These are phyloP conservation scores for Nothomitra cinnamomea DNA, from an alignment of 2,329 filamentous ascomycete species.

Conservation along the genomic window DNA sequence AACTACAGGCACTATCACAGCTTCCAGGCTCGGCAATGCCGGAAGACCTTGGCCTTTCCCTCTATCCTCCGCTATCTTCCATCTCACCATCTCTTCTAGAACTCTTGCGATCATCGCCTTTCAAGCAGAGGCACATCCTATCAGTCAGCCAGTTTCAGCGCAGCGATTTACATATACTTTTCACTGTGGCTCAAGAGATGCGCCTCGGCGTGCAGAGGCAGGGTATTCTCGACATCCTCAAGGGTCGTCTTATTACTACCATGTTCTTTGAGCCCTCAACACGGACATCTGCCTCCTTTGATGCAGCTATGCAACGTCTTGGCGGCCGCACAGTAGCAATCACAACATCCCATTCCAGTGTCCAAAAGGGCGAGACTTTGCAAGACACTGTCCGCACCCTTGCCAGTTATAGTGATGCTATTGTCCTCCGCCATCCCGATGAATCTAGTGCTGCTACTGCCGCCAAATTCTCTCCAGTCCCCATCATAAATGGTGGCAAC, in stretches of 20 bases:
- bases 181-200: conserved; percentile 97
- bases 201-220: conserved; percentile 83
- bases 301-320: conserved; percentile 95
- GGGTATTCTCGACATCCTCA: conserved; percentile 73
- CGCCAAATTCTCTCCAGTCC: conserved; percentile 73
- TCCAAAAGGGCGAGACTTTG: conserved; percentile 84
- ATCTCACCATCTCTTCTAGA: conserved; percentile 44
- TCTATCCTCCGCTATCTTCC: conserved; percentile 35
- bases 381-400: conserved; percentile 89
- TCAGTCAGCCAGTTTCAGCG: conserved; percentile 84
- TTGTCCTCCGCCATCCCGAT: conserved; percentile 87
- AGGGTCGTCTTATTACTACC: conserved; percentile 71
- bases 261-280: conserved; percentile 98
- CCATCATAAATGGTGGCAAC: conserved; percentile 94
- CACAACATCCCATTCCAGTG: conserved; percentile 69
- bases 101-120: conserved; percentile 62
- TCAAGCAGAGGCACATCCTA: conserved; percentile 78
- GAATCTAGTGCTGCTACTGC: conserved; percentile 67
- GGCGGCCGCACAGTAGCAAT: conserved; percentile 75
- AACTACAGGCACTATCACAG: neutral
- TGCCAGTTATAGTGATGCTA: conserved; percentile 83
- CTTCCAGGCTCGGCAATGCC: neutral
- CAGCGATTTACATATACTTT: conserved; percentile 77
- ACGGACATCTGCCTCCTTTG: conserved; percentile 86
- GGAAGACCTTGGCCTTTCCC: conserved; percentile 20